Conservation (phyloP, 352 stramenopile species). For the Globisporangium abappressorium region DNA sequence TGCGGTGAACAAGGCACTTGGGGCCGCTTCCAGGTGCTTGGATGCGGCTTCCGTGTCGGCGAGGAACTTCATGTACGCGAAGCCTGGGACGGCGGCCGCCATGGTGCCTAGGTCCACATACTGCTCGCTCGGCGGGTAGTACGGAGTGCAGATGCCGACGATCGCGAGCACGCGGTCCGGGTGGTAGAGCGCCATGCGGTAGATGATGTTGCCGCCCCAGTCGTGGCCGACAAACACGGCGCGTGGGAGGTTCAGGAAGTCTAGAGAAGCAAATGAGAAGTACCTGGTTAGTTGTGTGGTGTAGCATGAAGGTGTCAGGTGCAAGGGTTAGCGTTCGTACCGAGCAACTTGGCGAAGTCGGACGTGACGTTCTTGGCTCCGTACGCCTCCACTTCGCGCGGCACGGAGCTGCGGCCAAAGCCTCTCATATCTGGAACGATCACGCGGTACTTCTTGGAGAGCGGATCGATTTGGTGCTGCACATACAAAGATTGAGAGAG, state of each 20-base stretch:
- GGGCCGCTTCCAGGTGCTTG: constrained; percentile 33
- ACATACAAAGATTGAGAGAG: neutral
- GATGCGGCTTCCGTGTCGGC: constrained; percentile 28
- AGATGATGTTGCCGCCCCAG: constrained; percentile 53
- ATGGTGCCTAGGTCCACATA: constrained; percentile 37
- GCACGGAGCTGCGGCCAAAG: constrained; percentile 44
- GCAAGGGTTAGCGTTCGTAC: constrained; percentile 12
- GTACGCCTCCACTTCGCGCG: constrained; percentile 36
- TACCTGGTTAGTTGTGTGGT: neutral
- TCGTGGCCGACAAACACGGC: constrained; percentile 55
- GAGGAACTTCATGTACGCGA: constrained; percentile 43
- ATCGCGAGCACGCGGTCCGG: constrained; percentile 49
- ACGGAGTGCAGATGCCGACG: constrained; percentile 57
- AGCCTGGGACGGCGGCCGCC: constrained; percentile 25
- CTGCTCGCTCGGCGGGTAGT: constrained; percentile 30
- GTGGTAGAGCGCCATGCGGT: constrained; percentile 56
- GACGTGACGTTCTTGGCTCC: constrained; percentile 46
- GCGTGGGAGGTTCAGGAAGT: constrained; percentile 46
- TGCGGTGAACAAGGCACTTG: constrained; percentile 30
- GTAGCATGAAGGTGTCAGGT: neutral
- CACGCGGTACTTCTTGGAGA: constrained; percentile 50
- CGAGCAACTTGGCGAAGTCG: constrained; percentile 38
- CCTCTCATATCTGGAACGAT: constrained; percentile 55
- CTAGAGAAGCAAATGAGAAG: constrained; percentile 11
- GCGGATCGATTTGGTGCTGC: constrained; percentile 46